Conservation (phyloP, 495 filamentous ascomycete species). For the Penicillium ucsense region DNA sequence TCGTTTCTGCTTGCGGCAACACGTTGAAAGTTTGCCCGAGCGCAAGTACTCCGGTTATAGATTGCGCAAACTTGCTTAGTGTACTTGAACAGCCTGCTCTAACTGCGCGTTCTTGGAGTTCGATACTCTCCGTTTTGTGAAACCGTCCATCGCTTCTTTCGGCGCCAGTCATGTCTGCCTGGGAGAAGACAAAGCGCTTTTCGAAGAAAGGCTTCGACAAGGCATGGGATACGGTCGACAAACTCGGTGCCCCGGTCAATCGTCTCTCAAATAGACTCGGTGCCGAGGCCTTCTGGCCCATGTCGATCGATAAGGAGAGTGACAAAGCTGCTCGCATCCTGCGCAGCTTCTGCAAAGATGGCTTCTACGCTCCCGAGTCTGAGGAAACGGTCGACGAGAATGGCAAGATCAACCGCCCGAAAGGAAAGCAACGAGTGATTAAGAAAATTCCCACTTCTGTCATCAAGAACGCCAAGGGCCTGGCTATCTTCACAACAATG, state of each 20-base stretch:
- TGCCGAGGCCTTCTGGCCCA: conserved; percentile 75
- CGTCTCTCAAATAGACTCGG: conserved; percentile 63
- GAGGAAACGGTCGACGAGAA: conserved; percentile 17
- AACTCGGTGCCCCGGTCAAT: conserved; percentile 61
- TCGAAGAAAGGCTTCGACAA: conserved; percentile 48
- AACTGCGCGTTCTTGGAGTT: too few species aligned
- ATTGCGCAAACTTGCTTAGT: not conserved
- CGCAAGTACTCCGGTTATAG: conserved; percentile 6
- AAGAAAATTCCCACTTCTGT: conserved; percentile 80
- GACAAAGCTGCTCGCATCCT: conserved; percentile 78
- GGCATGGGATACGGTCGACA: conserved; percentile 42
- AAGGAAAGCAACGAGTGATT: conserved; percentile 56
- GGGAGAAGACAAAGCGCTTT: conserved; percentile 33
- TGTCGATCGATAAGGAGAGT: conserved; percentile 66
- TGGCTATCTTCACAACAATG: conserved; percentile 91
- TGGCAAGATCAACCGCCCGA: conserved; percentile 45
- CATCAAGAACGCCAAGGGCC: conserved; percentile 72
- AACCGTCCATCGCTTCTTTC: not conserved
- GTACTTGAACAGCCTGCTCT: too few species aligned
- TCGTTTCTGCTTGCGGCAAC: conserved; percentile 13
- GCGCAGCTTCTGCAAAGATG: conserved; percentile 69
- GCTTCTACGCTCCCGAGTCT: conserved; percentile 44
- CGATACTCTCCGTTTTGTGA: too few species aligned
- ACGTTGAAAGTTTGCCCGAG: conserved; percentile 6
- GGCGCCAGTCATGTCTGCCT: conserved; percentile 21